Base-by-base conservation (phyloP, 2,329 filamentous ascomycete genomes). In the Seiridium unicorne region DNA sequence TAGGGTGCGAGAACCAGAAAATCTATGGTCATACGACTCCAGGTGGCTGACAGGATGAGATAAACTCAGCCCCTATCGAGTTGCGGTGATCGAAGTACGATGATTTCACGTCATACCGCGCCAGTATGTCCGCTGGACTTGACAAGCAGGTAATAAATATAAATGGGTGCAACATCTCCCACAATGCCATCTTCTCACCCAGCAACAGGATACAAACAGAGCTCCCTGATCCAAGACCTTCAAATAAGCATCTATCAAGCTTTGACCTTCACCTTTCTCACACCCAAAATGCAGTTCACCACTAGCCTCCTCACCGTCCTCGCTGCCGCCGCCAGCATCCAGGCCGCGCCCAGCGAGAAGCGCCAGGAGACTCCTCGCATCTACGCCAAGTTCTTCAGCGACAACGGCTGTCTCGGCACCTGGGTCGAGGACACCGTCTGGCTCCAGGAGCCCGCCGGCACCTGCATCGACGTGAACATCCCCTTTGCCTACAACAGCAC, bases 401-500 rank as follows among this genome's bases (percentile, higher is more conserved):
- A 44, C 54, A 60, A 36, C 26, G 58, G 34, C 51, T 60, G 58
- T 35, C 35, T 34, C 10, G 58, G 54, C 10, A 60, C 58, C 44
- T 60, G 58, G 58, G 53, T 60, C 46, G 58, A 60, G 46, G 58
- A 60, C 53, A 60, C 58, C 5, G 58, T 60, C 44, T 60, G 58
- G 58, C 53, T 60, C 26, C 53, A 60, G 44, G 54, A 56, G 11
- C 26, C 46, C 5, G 53, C 44, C 18, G 46, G 54, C 11, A 35
- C 44, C 26, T 60, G 58, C 31, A 56, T 60, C 38, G 58, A 51
- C 31, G 51, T 55, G 35, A 53, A 38, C 38, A 57, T 60, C 40
- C 51, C 58, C 2, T 49, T 51, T 18, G 6, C n/a, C 10, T 57
- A 51, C 46, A 53, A 44, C 38, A 60, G 58, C 40, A 60, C 58